Percentiles rank a stretch among this genome's conserved stretches.
phyloP scores from a whole-genome alignment of 208 protist genomes.

The Vickermania ingenoplastis region DNA sequence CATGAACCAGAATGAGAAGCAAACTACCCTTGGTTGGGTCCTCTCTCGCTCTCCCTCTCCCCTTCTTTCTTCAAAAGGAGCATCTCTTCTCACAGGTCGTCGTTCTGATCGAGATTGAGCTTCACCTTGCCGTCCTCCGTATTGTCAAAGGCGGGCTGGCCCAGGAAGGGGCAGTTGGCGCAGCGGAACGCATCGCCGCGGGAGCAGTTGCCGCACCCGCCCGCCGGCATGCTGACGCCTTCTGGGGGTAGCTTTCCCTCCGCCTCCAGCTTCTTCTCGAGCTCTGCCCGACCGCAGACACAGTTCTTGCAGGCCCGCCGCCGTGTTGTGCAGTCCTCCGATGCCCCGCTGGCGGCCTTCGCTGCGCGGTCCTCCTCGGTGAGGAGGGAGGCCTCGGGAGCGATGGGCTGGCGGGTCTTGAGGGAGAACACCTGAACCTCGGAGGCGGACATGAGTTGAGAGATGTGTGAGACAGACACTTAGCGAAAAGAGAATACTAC shows the following conservation, averaged over 20 bases:
- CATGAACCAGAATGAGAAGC: too few relatives aligned
- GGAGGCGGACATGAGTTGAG: too few relatives aligned
- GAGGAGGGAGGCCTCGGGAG: slow-evolving; percentile 63
- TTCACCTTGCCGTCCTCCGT: slow-evolving; percentile 79
- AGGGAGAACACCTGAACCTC: slow-evolving; percentile 72
- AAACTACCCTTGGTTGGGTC: neutral
- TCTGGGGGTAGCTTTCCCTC: slow-evolving; percentile 29
- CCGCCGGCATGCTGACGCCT: slow-evolving; percentile 35
- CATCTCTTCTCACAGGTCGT: slow-evolving; percentile 57
- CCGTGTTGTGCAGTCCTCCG: slow-evolving; percentile 75
- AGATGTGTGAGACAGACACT: too few relatives aligned
- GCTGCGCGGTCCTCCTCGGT: slow-evolving; percentile 54
- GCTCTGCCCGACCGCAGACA: slow-evolving; percentile 70
- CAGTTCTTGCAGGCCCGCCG: slow-evolving; percentile 83
- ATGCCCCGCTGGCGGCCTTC: slow-evolving; percentile 39
- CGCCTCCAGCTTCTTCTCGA: slow-evolving; percentile 43
- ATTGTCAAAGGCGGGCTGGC: slow-evolving; percentile 78
- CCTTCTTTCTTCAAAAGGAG: neutral
- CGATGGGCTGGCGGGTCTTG: slow-evolving; percentile 66
- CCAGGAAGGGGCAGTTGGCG: slow-evolving; percentile 79
- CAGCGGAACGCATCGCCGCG: slow-evolving; percentile 88
- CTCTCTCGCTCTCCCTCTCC: too few relatives aligned
- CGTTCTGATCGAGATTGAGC: slow-evolving; percentile 65
- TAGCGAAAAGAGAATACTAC: too few relatives aligned
- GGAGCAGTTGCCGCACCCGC: slow-evolving; percentile 83